These are phyloP conservation scores for Earliella scabrosa DNA, from an alignment of 1,284 basidiomycete genomes.

Conservation along the genomic window DNA sequence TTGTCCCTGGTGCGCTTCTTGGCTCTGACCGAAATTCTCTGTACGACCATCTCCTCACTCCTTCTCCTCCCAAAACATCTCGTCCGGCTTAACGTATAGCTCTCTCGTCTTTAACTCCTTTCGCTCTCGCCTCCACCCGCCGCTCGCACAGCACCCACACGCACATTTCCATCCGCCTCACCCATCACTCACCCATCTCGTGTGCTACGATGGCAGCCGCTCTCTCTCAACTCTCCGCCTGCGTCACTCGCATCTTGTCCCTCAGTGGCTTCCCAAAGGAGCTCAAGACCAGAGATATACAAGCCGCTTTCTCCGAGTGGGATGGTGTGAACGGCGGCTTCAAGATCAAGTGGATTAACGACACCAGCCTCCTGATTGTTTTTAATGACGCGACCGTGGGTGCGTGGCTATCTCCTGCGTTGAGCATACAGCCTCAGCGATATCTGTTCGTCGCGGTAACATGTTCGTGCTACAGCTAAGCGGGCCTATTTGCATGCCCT, in stretches of 20 bases:
- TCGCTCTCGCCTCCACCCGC: constrained; percentile 16
- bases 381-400: constrained; percentile 86
- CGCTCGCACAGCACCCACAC: constrained; percentile 26
- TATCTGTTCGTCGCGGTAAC: constrained; percentile 11
- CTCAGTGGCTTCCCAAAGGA: constrained; percentile 92
- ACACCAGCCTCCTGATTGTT: constrained; percentile 94
- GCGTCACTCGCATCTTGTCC: constrained; percentile 93
- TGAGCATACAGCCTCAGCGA: background rate
- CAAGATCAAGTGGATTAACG: constrained; percentile 99
- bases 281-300: constrained; percentile 97
- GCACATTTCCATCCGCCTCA: constrained; percentile 15
- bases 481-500: constrained; percentile 91
- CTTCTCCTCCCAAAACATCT: constrained; percentile 30
- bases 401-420: constrained; percentile 46
- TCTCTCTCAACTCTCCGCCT: constrained; percentile 84
- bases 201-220: constrained; percentile 49
- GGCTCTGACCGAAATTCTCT: constrained; percentile 33
- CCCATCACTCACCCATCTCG: constrained; percentile 16
- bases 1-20: constrained; percentile 23
- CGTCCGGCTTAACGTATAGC: constrained; percentile 32
- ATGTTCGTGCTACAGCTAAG: constrained; percentile 60
- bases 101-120: constrained; percentile 28
- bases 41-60: constrained; percentile 39
- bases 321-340: constrained; percentile 89
- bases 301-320: constrained; percentile 89